Evolutionary conservation across 2,329 filamentous ascomycete genomes (phyloP), one percentile per base, ranked within the genome.

Genomic region (Malbranchea zuffiana): DNA sequence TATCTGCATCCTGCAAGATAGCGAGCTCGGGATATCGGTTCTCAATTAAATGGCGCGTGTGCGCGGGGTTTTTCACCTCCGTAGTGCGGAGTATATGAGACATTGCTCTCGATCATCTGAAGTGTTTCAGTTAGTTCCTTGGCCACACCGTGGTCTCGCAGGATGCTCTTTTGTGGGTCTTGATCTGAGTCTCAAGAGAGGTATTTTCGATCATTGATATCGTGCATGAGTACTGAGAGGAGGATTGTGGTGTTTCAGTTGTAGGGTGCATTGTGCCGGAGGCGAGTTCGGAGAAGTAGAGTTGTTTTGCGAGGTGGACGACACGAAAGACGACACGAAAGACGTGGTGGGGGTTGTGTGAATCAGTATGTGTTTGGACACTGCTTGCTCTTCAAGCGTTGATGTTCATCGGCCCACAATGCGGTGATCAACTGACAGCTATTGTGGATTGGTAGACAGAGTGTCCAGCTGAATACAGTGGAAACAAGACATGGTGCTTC

Each of bases 1-100:
- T 71, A 63, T 95, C 88, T 3, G 87, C 87, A 58, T 95, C 88
- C 61, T 95, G 87, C 20, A 95, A 85, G 32, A 93, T 74, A 0
- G 75, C 86, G 21, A 90, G 65, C 57, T 90, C 84, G 1, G 83
- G 83, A 54, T 82, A 66, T 3, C 52, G 53, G 5, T 51, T 52
- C 4, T 54, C 55, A n/a, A 92, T 65, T n/a, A 87, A 65, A 1
- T 62, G 58, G n/a, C 58, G 59, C 6, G 84, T 76, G 8, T 62
- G 60, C 4, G 59, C 61, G 1, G 80, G 78, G 51, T 86, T 68
- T 49, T 72, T 73, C 32, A 74, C 65, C 59, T 95, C 87, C 46
- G 72, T 70, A 3, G n/a, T n/a, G n/a, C n/a, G n/a, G n/a, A n/a
- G 74, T 78, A 63, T 84, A 94, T 44, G 81, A 84, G 12, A 95